Percentiles rank a stretch among this genome's conserved stretches.
These are phyloP conservation scores for Cutaneotrichosporon dermatis DNA, from an alignment of 1,284 basidiomycete species.

Conservation along the genomic window DNA sequence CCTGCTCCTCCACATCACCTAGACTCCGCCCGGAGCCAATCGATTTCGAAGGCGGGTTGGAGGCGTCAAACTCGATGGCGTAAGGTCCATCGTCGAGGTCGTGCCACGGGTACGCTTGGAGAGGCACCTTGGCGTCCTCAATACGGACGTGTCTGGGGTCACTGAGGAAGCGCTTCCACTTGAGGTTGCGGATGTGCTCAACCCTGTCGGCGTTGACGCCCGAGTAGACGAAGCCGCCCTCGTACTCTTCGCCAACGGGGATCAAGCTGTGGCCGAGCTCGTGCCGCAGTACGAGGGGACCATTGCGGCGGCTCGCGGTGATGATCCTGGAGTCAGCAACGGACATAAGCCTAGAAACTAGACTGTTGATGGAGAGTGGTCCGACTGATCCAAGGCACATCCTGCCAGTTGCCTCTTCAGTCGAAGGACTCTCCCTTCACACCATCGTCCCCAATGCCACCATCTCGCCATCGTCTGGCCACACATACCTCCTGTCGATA, in stretches of 20 bases:
- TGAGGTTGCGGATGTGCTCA: slow-evolving; percentile 44
- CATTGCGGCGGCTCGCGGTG: slow-evolving; percentile 72
- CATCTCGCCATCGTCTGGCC: too few species aligned
- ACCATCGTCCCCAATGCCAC: too few species aligned
- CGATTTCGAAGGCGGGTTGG: too few species aligned
- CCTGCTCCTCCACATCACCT: neutral
- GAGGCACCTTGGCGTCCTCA: slow-evolving; percentile 68
- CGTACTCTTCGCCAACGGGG: slow-evolving; percentile 77
- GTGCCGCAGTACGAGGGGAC: slow-evolving; percentile 70
- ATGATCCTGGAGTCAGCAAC: slow-evolving; percentile 59
- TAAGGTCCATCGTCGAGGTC: slow-evolving; percentile 58
- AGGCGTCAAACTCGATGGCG: slow-evolving; percentile 40
- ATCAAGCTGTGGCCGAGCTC: slow-evolving; percentile 61
- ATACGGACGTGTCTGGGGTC: slow-evolving; percentile 51
- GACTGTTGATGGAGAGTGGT: too few species aligned
- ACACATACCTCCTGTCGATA: too few species aligned
- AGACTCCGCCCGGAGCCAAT: too few species aligned
- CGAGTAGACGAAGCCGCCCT: slow-evolving; percentile 66
- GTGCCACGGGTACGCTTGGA: slow-evolving; percentile 64
- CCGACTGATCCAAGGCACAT: too few species aligned
- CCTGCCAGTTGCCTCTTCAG: too few species aligned
- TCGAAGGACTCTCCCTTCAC: too few species aligned
- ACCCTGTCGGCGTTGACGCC: slow-evolving; percentile 60
- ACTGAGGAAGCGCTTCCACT: slow-evolving; percentile 70
- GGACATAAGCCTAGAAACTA: too few species aligned